Percentiles rank a stretch among this genome's conserved stretches.
Evolutionary conservation across 2,329 filamentous ascomycete genomes (phyloP).

Genomic region (Parastagonospora nodorum): DNA sequence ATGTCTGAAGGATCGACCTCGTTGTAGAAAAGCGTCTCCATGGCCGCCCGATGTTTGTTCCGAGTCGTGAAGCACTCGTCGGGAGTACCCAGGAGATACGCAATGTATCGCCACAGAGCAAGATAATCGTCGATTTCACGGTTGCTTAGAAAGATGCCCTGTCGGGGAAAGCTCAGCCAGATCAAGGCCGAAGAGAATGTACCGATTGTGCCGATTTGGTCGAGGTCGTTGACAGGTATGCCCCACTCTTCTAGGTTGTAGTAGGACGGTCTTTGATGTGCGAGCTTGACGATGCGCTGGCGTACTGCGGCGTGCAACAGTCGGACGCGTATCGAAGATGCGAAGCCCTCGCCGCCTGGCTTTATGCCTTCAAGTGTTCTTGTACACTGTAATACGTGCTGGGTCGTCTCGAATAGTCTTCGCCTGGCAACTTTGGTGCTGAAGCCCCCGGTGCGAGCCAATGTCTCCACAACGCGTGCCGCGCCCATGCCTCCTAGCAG

Average conservation of each 20-base stretch:
- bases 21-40: constrained; percentile 69
- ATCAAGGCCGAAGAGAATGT: constrained; percentile 72
- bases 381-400: constrained; percentile 75
- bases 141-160: constrained; percentile 68
- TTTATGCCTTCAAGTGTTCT: constrained; percentile 67
- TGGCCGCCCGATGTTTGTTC: constrained; percentile 61
- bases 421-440: constrained; percentile 68
- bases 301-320: constrained; percentile 72
- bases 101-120: constrained; percentile 77
- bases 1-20: constrained; percentile 70
- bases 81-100: constrained; percentile 72
- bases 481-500: constrained; percentile 74
- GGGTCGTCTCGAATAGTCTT: constrained; percentile 73
- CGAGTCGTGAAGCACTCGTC: constrained; percentile 63
- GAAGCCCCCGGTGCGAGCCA: constrained; percentile 76
- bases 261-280: constrained; percentile 62
- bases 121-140: constrained; percentile 72
- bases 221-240: constrained; percentile 75
- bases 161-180: constrained; percentile 71
- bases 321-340: constrained; percentile 69
- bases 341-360: constrained; percentile 69
- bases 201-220: constrained; percentile 72
- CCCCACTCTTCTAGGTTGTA: constrained; percentile 65
- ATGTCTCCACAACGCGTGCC: constrained; percentile 73
- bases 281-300: constrained; percentile 66